A percentile compares a stretch with the other conserved stretches of the same genome.
phyloP scores from a whole-genome alignment of 208 protist genomes.

The Naegleria fowleri region DNA sequence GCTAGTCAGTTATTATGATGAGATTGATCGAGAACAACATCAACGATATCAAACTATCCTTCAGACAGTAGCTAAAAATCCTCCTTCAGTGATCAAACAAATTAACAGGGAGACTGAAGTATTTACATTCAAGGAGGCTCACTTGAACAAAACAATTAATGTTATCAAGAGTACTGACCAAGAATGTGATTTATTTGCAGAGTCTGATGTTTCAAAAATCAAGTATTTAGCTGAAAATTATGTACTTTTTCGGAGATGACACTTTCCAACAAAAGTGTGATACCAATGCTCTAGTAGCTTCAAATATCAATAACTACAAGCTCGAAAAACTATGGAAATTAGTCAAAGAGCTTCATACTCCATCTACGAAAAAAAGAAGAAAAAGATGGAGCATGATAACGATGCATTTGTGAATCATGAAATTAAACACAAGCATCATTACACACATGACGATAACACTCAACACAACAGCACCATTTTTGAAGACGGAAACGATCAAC shows the following conservation, averaged over 20 bases:
- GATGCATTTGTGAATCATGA: neutral
- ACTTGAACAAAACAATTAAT: neutral
- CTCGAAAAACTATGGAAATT: neutral
- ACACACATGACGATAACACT: too few relatives aligned
- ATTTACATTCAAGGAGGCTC: neutral
- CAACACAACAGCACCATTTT: neutral
- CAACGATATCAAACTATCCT: neutral
- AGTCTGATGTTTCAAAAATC: neutral
- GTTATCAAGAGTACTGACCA: neutral
- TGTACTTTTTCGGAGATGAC: neutral
- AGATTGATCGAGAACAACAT: slow-evolving; percentile 9
- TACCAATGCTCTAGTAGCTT: neutral
- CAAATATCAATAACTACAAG: neutral
- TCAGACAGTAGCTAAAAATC: neutral
- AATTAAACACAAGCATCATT: neutral
- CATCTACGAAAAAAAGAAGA: neutral
- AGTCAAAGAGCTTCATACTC: neutral
- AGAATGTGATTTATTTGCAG: neutral
- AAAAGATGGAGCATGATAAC: neutral
- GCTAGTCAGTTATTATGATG: neutral
- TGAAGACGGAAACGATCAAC: neutral
- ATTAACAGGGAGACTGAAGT: neutral
- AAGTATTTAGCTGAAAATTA: slow-evolving; percentile 18
- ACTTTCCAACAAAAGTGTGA: neutral
- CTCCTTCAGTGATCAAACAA: neutral